Base-by-base conservation (phyloP, 2,329 filamentous ascomycete species). In the Fusarium pseudonygamai region DNA sequence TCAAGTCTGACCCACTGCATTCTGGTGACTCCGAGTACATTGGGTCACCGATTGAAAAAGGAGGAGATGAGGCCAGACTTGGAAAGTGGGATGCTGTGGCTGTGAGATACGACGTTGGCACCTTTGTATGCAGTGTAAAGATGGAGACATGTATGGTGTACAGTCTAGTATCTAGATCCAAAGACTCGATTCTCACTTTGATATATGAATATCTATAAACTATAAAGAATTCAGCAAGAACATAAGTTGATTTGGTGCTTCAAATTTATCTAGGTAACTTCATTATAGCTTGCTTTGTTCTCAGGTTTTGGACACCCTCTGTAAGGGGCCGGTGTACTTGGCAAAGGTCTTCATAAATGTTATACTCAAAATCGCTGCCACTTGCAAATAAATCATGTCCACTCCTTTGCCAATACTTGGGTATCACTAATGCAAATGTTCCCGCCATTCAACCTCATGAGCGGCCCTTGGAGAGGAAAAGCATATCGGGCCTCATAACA, bases 381-480 rank as follows among this genome's bases (percentile, higher is more conserved):
- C 26, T 34, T 28, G n/a, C 39, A 16, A 16, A 46, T 58, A 32
- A 22, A 49, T 30, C 36, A 47, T 40, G 46, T 37, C 47, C 39
- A n/a, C 34, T 69, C 52, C 42, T 32, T n/a, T 49, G n/a, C 39
- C 63, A 67, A 78, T 74, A 67, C 66, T 60, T 72, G 75, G 74
- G 74, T 77, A 77, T 77, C 74, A 60, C 66, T 32, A 74, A 67
- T 63, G 47, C 43, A 59, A 62, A 69, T 43, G 24, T 40, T 67
- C 34, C 47, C 24, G 30, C 59, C 47, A 26, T 50, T 62, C 60
- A 60, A 56, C 42, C 22, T 57, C 57, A 22, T 57, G 56, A 24
- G 49, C 32, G 18, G 18, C 30, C n/a, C 18, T 26, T 36, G 18
- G 32, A 7, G 13, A 22, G 32, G n/a, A 24, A 36, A 26, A 34